Evolutionary conservation across 768 basidiomycete species (phyloP), one percentile per base, ranked within the genome.

Genomic region (Lentinula sp.): DNA sequence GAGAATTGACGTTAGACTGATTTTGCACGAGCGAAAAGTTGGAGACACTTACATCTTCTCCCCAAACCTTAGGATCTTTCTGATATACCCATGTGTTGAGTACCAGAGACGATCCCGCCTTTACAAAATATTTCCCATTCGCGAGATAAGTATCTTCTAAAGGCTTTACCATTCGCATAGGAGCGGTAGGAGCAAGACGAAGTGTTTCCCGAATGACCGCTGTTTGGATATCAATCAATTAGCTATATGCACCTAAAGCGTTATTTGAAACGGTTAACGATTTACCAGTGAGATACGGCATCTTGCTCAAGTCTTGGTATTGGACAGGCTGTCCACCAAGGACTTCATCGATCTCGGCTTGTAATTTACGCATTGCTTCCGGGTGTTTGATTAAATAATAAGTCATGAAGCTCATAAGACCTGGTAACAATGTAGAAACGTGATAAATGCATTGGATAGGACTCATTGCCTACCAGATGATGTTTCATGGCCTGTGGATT

Each of bases 311-410:
- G 63, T 81, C 76, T 9, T 75, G 71, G 21, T 73, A 67, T 51
- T 73, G 71, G 23, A 78, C 70, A 1, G 70, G 69, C 45, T 73
- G 69, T 5, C 74, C 75, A 15, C 79, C 79, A 21, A 79, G 67
- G 4, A 80, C 74, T 34, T 70, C 66, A 65, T 84, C 82, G 11
- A 84, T 69, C 61, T 85, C 80, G 4, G 71, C 69, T 2, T 78
- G 78, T 5, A 83, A 73, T 55, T 75, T 78, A 32, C 74, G 71
- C 69, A 83, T 71, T 1, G 71, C 75, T n/a, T 70, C 67, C 0
- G 78, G 78, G 59, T 79, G 68, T 52, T 75, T 73, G 37, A 84
- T 71, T 28, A 84, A 70, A 65, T 74, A 76, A 66, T 80, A 80
- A 0, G 75, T 66, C 40, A 73, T 66, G 66, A 80, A 80, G 1